phyloP scores from a whole-genome alignment of 169 alveolate species.

The Plasmodium fragile region DNA sequence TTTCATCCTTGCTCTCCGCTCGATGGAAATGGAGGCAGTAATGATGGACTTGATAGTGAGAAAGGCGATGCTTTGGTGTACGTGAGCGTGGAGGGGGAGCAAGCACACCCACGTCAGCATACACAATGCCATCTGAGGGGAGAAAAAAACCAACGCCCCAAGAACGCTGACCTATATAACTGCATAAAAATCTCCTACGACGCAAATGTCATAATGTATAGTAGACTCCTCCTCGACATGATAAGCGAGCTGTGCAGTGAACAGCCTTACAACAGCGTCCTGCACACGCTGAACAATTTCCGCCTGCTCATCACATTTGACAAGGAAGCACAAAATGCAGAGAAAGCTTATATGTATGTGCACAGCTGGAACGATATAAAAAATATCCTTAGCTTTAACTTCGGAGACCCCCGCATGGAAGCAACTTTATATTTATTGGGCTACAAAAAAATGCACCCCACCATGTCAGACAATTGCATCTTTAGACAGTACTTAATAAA shows the following conservation, averaged over 20 bases:
- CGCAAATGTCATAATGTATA: constrained; percentile 30
- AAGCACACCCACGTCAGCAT: not conserved
- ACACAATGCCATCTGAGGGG: not conserved
- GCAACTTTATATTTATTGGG: constrained; percentile 43
- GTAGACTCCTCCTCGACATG: constrained; percentile 42
- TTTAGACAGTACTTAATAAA: constrained; percentile 37
- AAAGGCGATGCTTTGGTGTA: not conserved
- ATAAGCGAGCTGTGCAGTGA: constrained; percentile 25
- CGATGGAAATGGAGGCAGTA: not conserved
- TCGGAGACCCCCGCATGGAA: constrained; percentile 29
- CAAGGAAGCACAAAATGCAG: not conserved
- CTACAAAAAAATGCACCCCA: constrained; percentile 43
- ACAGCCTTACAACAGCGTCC: not conserved
- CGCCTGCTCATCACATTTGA: constrained; percentile 48
- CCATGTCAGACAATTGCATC: not conserved
- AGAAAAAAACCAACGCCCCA: not conserved
- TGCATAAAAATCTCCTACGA: constrained; percentile 39
- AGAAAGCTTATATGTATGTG: constrained; percentile 17
- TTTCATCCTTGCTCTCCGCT: constrained; percentile 19
- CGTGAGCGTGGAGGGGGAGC: not conserved
- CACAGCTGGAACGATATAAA: constrained; percentile 53
- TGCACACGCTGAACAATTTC: constrained; percentile 7
- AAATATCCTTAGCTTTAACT: constrained; percentile 14
- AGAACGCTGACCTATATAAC: constrained; percentile 1
- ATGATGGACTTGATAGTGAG: not conserved